These are phyloP conservation scores for Nyctanthes arbortristis DNA, from an alignment of 257 asterid species.

Conservation along the genomic window DNA sequence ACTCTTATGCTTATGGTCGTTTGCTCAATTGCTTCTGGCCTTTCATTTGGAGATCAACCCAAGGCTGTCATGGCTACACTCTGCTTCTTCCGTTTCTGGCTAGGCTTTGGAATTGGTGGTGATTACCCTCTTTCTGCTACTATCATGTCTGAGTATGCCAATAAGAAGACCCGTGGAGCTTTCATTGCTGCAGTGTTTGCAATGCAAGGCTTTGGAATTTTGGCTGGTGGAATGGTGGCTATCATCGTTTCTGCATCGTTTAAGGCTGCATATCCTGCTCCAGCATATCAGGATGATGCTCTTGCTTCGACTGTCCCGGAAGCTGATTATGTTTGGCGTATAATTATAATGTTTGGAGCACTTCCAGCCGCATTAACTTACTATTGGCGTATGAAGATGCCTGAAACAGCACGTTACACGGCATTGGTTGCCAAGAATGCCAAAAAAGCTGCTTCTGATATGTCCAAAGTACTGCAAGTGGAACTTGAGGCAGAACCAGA, in stretches of 20 bases:
- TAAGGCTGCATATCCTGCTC: slow-evolving; percentile 17
- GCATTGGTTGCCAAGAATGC: slow-evolving; percentile 18
- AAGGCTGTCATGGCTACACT: slow-evolving; percentile 13
- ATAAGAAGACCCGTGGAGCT: slow-evolving; percentile 10
- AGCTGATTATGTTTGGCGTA: slow-evolving; percentile 15
- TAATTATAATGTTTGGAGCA: slow-evolving; percentile 13
- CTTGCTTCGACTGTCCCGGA: slow-evolving; percentile 7
- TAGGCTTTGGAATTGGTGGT: slow-evolving; percentile 19
- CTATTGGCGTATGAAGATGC: slow-evolving; percentile 29
- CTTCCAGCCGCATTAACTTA: slow-evolving; percentile 17
- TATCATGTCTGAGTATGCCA: slow-evolving; percentile 16
- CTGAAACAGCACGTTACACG: slow-evolving; percentile 20
- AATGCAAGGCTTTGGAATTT: slow-evolving; percentile 26
- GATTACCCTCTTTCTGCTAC: slow-evolving; percentile 21
- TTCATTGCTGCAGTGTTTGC: slow-evolving; percentile 18
- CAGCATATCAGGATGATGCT: background rate
- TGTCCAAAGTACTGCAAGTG: slow-evolving; percentile 15
- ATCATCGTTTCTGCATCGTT: background rate
- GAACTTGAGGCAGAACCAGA: slow-evolving; percentile 2
- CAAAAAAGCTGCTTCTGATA: slow-evolving; percentile 7
- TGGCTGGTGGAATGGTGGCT: slow-evolving; percentile 18
- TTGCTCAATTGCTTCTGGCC: slow-evolving; percentile 12
- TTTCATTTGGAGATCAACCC: background rate
- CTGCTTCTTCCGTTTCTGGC: slow-evolving; percentile 27
- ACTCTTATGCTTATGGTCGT: slow-evolving; percentile 19